Conservation (phyloP, 768 basidiomycete species). For the Dacryopinax spathularia region DNA sequence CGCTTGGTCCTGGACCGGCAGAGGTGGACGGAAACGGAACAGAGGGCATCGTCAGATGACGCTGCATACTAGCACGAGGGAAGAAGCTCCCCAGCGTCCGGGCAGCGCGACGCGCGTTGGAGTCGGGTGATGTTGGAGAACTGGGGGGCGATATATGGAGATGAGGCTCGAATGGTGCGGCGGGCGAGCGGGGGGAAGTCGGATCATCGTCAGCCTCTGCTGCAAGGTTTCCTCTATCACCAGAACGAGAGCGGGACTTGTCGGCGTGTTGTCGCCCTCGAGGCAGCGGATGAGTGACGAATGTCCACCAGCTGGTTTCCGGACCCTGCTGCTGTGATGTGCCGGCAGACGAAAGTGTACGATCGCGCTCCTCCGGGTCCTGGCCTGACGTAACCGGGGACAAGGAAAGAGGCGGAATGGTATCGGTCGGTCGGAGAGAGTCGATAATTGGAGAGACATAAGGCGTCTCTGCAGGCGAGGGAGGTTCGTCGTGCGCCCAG, state of each 20-base stretch:
- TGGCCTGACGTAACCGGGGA: constrained; percentile 29
- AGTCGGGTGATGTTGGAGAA: constrained; percentile 2
- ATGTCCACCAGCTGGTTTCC: constrained; percentile 1
- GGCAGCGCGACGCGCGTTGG: not conserved
- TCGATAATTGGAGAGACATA: constrained; percentile 19
- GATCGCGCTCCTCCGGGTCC: constrained; percentile 26
- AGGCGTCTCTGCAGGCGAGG: constrained; percentile 45
- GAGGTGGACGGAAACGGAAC: not conserved
- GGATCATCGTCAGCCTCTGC: too few species aligned
- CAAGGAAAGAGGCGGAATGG: constrained; percentile 17
- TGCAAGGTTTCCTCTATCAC: too few species aligned
- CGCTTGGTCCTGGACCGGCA: not conserved
- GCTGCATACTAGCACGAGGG: not conserved
- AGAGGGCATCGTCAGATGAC: not conserved
- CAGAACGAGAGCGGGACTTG: too few species aligned
- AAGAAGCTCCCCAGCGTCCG: not conserved
- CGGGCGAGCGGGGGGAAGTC: not conserved
- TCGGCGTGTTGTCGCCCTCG: too few species aligned
- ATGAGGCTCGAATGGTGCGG: not conserved
- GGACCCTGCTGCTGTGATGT: constrained; percentile 27
- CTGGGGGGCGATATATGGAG: not conserved
- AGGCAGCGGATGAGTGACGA: constrained; percentile 5
- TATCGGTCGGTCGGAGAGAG: constrained; percentile 15
- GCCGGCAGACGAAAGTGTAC: constrained; percentile 27
- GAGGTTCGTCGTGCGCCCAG: constrained; percentile 74